Evolutionary conservation across 352 stramenopile genomes (phyloP), one percentile per base, ranked within the genome.

Genomic region (Phytophthora kernoviae): DNA sequence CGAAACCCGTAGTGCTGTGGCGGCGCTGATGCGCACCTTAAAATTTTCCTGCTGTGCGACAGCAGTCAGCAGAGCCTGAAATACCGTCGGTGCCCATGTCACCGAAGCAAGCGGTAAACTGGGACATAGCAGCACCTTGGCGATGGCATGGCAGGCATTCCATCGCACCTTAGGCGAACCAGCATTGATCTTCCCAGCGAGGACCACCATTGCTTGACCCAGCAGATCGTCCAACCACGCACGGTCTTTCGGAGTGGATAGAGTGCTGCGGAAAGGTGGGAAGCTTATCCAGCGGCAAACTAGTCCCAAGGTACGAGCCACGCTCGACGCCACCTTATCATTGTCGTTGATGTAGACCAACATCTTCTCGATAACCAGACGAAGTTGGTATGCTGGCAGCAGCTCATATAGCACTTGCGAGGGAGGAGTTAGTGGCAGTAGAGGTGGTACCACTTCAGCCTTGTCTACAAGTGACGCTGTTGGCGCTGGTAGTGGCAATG

Each of bases 21-120:
- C 82, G 4, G 87, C 86, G 58, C 83, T 93, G 43, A 96, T 96
- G 2, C 87, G 87, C 5, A 96, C 87, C 46, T 96, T 96, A 55
- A 96, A 96, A 58, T 96, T 96, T 46, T 96, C 87, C 60, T 96
- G 87, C 65, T 96, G 87, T 1, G 77, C 63, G 27, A 94, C 86
- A 40, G 87, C 87, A 44, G 62, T 88, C 47, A 93, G 67, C 18
- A 96, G 51, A 15, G 87, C 81, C 26, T 90, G 83, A 47, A 96
- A 93, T 0, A 96, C 78, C 10, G 61, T 68, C 0, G 87, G 84
- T 0, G 87, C 86, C 87, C 87, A 96, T 3, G 86, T 73, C 21
- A 87, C 82, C 0, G 85, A 88, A 1, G 87, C 81, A 17, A 96
- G 68, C 4, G 87, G 84, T 22, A 96, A 58, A n/a, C 64, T 77